Base-by-base conservation (phyloP, 2,329 filamentous ascomycete species). In the Pseudogymnoascus sp. region DNA sequence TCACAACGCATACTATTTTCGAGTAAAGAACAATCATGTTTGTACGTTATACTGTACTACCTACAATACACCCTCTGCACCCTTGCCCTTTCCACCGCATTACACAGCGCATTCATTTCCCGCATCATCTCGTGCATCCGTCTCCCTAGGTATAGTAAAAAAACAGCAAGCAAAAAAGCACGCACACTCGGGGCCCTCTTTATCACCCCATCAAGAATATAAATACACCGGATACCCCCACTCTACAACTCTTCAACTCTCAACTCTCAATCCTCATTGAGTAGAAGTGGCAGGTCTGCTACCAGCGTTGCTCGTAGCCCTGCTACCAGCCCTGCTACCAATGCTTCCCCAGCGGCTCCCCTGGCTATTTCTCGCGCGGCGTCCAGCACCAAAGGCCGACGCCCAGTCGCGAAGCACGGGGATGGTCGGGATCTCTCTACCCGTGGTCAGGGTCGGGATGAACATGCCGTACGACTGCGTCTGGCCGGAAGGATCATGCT, bases 381-480 rank as follows among this genome's bases (percentile, higher is more conserved):
- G 23, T 16, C 14, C 45, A 26, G 12, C 45, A 29, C 23, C 45
- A 29, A 54, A 54, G 8, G 14, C n/a, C 14, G 45, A 16, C 7
- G 23, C 23, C 45, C 45, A 54, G 45, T 54, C 45, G 14, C 45
- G 45, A 29, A 54, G 8, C 45, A 54, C 45, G 14, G 45, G 45
- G 23, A 54, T 54, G 26, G 45, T 54, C 7, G 45, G 45, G 23
- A 54, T 10, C 23, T 14, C 7, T 11, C 4, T 31, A 10, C 16
- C 31, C 8, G 31, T 37, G 36, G 54, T 60, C 61, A 74, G 62
- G 5, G 59, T 34, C 11, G 95, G 95, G n/a, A 99, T 86, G 1
- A 91, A 87, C 59, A 99, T 78, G 8, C 93, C 89, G 72, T 99
- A 99, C 12, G 86, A 84, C 66, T 87, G 82, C 0, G 95, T 97